Conservation (phyloP, 2,329 filamentous ascomycete genomes). For the Neoscytalidium dimidiatum region DNA sequence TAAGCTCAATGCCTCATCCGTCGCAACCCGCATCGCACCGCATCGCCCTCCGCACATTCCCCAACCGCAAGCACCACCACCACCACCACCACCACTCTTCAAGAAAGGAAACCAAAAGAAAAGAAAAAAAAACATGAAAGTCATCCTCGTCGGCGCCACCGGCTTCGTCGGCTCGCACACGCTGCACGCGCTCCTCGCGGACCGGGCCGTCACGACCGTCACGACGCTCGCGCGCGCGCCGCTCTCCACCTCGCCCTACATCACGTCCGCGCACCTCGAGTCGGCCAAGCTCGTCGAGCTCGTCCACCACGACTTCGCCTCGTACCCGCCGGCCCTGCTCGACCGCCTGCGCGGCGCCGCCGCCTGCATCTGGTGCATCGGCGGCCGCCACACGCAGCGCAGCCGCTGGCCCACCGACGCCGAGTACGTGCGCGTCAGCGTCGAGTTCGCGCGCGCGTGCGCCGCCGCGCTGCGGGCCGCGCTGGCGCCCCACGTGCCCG, state of each 20-base stretch:
- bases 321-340: background rate
- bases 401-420: background rate
- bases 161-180: slow-evolving; percentile 22
- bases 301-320: background rate
- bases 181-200: slow-evolving; percentile 18
- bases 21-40: no score
- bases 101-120: background rate
- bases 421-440: background rate
- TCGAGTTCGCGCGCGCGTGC: background rate
- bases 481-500: background rate
- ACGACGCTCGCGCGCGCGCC: background rate
- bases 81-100: background rate
- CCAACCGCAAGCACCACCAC: no score
- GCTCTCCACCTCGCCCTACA: background rate
- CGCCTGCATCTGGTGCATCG: slow-evolving; percentile 3
- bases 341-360: background rate
- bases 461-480: background rate
- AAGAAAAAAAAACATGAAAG: background rate
- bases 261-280: background rate
- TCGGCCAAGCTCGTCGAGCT: slow-evolving; percentile 2
- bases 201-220: background rate
- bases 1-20: no score
- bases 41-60: no score
- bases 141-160: slow-evolving; percentile 23
- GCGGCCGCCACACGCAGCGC: slow-evolving; percentile 6